A percentile compares a stretch with the other conserved stretches of the same genome.
phyloP scores from a whole-genome alignment of 352 stramenopile species.

The Globisporangium irregulare region DNA sequence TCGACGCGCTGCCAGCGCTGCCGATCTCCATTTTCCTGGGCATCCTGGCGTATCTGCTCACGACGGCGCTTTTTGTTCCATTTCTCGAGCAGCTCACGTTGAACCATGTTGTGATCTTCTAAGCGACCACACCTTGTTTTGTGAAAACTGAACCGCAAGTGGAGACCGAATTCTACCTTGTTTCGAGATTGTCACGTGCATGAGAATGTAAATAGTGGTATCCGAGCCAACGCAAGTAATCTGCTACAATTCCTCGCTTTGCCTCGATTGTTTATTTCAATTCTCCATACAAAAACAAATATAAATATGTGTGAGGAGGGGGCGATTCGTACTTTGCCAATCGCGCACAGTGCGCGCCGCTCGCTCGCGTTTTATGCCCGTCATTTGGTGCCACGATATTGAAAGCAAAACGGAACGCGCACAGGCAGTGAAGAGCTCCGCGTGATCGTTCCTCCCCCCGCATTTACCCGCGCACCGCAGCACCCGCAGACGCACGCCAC shows the following conservation, averaged over 20 bases:
- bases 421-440: background rate
- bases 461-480: constrained; percentile 1
- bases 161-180: constrained; percentile 1
- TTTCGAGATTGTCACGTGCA: background rate
- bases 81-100: constrained; percentile 30
- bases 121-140: background rate
- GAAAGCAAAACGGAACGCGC: constrained; percentile 17
- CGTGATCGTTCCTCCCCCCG: background rate
- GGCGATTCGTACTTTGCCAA: constrained; percentile 21
- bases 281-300: background rate
- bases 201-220: background rate
- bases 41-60: constrained; percentile 49
- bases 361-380: constrained; percentile 4
- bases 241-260: background rate
- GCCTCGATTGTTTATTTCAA: background rate
- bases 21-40: constrained; percentile 94
- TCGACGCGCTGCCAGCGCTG: constrained; percentile 92
- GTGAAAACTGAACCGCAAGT: background rate
- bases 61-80: constrained; percentile 28
- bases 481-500: background rate
- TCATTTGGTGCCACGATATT: constrained; percentile 7
- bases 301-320: background rate
- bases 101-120: constrained; percentile 10
- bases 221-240: background rate
- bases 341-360: background rate